Conservation (phyloP, 2,329 filamentous ascomycete species). For the Rhinocladiella mackenziei region DNA sequence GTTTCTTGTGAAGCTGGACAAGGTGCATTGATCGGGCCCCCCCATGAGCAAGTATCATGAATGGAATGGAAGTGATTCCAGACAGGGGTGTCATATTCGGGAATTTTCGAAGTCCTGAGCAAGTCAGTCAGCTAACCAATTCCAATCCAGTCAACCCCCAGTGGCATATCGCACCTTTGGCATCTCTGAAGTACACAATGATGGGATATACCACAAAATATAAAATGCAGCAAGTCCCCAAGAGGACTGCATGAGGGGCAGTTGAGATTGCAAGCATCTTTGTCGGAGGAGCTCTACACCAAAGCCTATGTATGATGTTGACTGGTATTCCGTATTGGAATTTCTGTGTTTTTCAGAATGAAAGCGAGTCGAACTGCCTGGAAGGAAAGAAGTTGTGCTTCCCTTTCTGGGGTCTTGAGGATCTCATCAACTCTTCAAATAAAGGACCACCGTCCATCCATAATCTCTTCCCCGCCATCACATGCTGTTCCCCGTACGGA, state of each 20-base stretch:
- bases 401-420: no score
- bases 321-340: no score
- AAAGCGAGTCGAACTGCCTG: no score
- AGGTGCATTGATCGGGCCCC: conserved; percentile 32
- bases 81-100: conserved; percentile 43
- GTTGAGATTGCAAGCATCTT: background rate
- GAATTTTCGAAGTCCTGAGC: conserved; percentile 42
- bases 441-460: no score
- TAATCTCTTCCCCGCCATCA: no score
- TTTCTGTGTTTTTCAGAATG: no score
- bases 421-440: no score
- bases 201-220: conserved; percentile 9
- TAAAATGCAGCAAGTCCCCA: conserved; percentile 2
- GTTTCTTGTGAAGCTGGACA: conserved; percentile 58
- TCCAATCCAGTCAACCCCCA: background rate
- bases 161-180: conserved; percentile 3
- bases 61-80: conserved; percentile 46
- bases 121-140: background rate
- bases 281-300: no score
- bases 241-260: conserved; percentile 2
- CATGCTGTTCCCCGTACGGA: no score
- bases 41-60: conserved; percentile 44
- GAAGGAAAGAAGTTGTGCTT: no score
- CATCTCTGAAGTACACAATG: conserved; percentile 8
- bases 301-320: background rate